These are phyloP conservation scores for Retiboletus flavoniger DNA, from an alignment of 1,284 basidiomycete species.

Conservation along the genomic window DNA sequence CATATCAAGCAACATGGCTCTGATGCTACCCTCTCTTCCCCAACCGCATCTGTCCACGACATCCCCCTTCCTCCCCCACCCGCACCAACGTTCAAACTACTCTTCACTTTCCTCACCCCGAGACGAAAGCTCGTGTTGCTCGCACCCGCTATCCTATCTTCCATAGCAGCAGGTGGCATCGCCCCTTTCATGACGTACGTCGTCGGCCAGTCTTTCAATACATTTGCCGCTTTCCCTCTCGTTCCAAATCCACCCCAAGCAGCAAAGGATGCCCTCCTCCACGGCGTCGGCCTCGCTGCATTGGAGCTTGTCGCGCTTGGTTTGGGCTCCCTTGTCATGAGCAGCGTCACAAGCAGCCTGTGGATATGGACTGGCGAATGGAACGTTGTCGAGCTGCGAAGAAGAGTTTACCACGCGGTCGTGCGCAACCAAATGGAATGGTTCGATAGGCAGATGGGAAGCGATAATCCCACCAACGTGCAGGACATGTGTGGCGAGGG, in stretches of 20 bases:
- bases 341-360: slow-evolving; percentile 71
- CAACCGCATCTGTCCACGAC: slow-evolving; percentile 14
- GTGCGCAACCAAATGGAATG: slow-evolving; percentile 76
- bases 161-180: slow-evolving; percentile 72
- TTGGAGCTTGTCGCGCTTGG: slow-evolving; percentile 75
- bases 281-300: slow-evolving; percentile 59
- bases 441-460: slow-evolving; percentile 84
- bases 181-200: slow-evolving; percentile 94
- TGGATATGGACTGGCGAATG: slow-evolving; percentile 91
- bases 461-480: slow-evolving; percentile 45
- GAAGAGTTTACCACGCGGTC: slow-evolving; percentile 70
- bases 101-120: slow-evolving; percentile 54
- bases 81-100: slow-evolving; percentile 48
- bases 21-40: slow-evolving; percentile 10
- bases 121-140: slow-evolving; percentile 56
- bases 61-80: slow-evolving; percentile 11
- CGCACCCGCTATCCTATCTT: slow-evolving; percentile 69
- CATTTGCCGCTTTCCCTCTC: slow-evolving; percentile 65
- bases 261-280: slow-evolving; percentile 56
- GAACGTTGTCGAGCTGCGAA: slow-evolving; percentile 70
- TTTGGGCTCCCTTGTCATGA: slow-evolving; percentile 66
- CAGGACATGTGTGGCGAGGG: slow-evolving; percentile 47
- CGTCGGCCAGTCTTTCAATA: slow-evolving; percentile 83
- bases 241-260: slow-evolving; percentile 44
- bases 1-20: slow-evolving; percentile 16